Percentiles rank a stretch among this genome's conserved stretches.
These are phyloP conservation scores for Crataegus laevigata DNA, from an alignment of 306 rosid species.

Conservation along the genomic window DNA sequence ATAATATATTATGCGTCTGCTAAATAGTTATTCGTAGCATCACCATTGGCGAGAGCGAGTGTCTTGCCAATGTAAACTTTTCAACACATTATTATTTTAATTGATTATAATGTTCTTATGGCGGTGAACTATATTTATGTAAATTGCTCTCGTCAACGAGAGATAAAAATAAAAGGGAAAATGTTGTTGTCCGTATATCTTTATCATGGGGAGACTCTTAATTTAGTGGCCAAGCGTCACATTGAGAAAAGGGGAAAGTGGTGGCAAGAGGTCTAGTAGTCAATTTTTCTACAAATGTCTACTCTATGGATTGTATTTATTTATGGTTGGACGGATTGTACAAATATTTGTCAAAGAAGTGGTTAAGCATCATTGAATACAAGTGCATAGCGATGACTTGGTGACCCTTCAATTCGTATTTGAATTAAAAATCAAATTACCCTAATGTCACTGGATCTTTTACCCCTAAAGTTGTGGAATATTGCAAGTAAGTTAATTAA, in stretches of 20 bases:
- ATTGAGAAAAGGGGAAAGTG: background rate
- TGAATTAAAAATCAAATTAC: constrained; percentile 4
- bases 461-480: background rate
- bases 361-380: constrained; percentile 19
- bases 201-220: constrained; percentile 9
- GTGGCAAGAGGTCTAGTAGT: background rate
- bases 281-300: constrained; percentile 18
- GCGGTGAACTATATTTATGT: background rate
- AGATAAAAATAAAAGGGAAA: background rate
- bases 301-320: constrained; percentile 5
- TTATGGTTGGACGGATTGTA: constrained; percentile 5
- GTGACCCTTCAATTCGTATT: constrained; percentile 12
- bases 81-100: background rate
- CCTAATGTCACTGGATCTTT: constrained; percentile 21
- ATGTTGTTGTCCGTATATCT: background rate
- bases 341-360: constrained; percentile 13
- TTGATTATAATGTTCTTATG: too few relatives aligned
- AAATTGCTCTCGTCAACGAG: background rate
- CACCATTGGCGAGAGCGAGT: background rate
- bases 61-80: too few relatives aligned
- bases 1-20: too few relatives aligned
- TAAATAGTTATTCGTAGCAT: too few relatives aligned
- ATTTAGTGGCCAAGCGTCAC: constrained; percentile 8
- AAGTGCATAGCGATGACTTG: background rate
- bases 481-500: background rate